Evolutionary conservation across 2,329 filamentous ascomycete species (phyloP).

Genomic region (Talaromyces sp.): DNA sequence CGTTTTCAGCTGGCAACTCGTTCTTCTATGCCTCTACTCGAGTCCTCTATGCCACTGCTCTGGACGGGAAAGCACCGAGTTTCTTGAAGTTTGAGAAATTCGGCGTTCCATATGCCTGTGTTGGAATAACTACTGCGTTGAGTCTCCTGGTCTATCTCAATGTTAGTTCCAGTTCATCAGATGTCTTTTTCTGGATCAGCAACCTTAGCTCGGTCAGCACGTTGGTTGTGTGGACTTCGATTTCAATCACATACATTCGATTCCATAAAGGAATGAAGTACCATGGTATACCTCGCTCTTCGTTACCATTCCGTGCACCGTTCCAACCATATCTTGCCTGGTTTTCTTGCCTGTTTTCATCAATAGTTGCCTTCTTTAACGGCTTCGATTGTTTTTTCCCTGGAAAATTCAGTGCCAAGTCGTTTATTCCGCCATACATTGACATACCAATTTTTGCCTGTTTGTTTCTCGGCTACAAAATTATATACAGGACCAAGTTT

Average conservation of each 20-base stretch:
- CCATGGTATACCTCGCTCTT: slow-evolving; percentile 34
- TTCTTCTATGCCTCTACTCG: slow-evolving; percentile 51
- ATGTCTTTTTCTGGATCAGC: slow-evolving; percentile 39
- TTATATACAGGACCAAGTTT: slow-evolving; percentile 26
- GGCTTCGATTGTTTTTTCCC: slow-evolving; percentile 54
- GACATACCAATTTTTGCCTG: slow-evolving; percentile 48
- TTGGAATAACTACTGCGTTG: slow-evolving; percentile 37
- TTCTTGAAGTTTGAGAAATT: slow-evolving; percentile 36
- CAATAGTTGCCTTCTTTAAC: slow-evolving; percentile 50
- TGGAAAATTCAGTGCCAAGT: slow-evolving; percentile 37
- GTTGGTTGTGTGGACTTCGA: slow-evolving; percentile 35
- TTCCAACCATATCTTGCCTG: slow-evolving; percentile 50
- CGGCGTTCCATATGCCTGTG: slow-evolving; percentile 50
- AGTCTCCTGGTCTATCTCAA: slow-evolving; percentile 32
- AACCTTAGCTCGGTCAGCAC: slow-evolving; percentile 35
- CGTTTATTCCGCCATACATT: slow-evolving; percentile 52
- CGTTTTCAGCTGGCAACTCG: slow-evolving; percentile 64
- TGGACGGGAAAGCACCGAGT: slow-evolving; percentile 31
- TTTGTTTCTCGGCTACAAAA: slow-evolving; percentile 32
- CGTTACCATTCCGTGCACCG: slow-evolving; percentile 47
- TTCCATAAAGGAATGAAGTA: slow-evolving; percentile 51
- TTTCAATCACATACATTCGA: slow-evolving; percentile 43
- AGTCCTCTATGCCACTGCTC: slow-evolving; percentile 46
- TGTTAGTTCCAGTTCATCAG: slow-evolving; percentile 26
- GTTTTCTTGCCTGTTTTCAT: slow-evolving; percentile 44